Conservation (phyloP, 805 yeast genomes). For the Metschnikowia drakensbergensis region DNA sequence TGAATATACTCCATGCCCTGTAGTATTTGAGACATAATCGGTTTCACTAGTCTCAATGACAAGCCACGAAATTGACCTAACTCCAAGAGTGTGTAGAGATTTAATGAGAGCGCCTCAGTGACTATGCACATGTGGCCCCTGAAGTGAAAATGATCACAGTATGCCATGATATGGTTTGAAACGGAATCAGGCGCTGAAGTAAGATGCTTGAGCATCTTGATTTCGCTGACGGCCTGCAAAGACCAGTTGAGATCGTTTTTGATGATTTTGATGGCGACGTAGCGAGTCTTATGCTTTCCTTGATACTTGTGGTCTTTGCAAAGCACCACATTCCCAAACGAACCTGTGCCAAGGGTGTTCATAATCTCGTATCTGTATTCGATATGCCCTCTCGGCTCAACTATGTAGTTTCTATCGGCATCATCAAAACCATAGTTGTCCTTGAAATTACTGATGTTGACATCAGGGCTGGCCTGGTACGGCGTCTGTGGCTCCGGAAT, state of each 20-base stretch:
- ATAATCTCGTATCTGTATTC: slow-evolving; percentile 68
- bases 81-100: slow-evolving; percentile 58
- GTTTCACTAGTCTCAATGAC: slow-evolving; percentile 35
- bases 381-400: slow-evolving; percentile 62
- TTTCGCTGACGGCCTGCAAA: slow-evolving; percentile 74
- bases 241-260: slow-evolving; percentile 72
- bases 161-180: slow-evolving; percentile 42
- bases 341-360: slow-evolving; percentile 65
- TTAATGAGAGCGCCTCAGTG: slow-evolving; percentile 67
- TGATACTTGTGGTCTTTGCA: slow-evolving; percentile 61
- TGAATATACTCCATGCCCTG: slow-evolving; percentile 61
- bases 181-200: slow-evolving; percentile 11
- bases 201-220: slow-evolving; percentile 57
- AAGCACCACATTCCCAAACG: slow-evolving; percentile 74
- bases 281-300: slow-evolving; percentile 22
- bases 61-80: slow-evolving; percentile 49
- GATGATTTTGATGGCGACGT: slow-evolving; percentile 74
- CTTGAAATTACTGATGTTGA: slow-evolving; percentile 37
- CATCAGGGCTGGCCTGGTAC: slow-evolving; percentile 13
- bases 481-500: slow-evolving; percentile 33
- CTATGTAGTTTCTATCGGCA: slow-evolving; percentile 54
- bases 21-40: slow-evolving; percentile 53
- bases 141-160: slow-evolving; percentile 69
- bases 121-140: slow-evolving; percentile 79
- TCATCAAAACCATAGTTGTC: slow-evolving; percentile 74